Base-by-base conservation (phyloP, 1,284 basidiomycete species). In the Heterobasidion parviporum region DNA sequence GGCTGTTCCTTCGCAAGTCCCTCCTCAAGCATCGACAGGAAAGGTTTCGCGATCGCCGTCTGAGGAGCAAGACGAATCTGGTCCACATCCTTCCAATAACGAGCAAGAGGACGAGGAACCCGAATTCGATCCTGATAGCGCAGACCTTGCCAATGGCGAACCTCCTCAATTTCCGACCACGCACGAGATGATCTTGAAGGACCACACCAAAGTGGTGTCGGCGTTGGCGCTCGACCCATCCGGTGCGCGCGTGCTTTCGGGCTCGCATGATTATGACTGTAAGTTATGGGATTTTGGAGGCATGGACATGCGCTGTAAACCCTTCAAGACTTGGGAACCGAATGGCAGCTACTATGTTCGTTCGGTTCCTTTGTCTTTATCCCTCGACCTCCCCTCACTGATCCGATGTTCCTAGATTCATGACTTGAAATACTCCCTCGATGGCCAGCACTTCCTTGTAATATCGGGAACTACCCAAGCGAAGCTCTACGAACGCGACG, bases 221-320 rank as follows among this genome's bases (percentile, higher is more conserved):
- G 94, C 96, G 1, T 75, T 99, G 32, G 82, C 92, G 0, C 75
- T 99, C 44, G 97, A 99, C 68, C 87, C 93, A 0, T 91, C 94
- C 12, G 97, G 97, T 50, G 93, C 95, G 3, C 85, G 97, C 34
- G 75, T 99, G 34, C 75, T 92, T 6, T 92, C 93, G 2, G 97
- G 97, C 9, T 91, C 90, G 15, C 89, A 98, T 71, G 97, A 99
- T 72, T 98, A 98, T 67, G 92, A 96, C 70, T 88, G 91, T 72
- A 98, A 98, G 71, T 72, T 99, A 54, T 99, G 95, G 95, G 97
- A 99, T 71, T 99, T 99, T 73, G 97, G 96, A 64, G 97, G 97
- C 7, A 99, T 99, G 96, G 89, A 91, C 64, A 74, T 79, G 60
- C 80, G 89, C 64, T 82, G 83, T 69, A 90, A 91, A 68, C 95